Evolutionary conservation across 768 basidiomycete genomes (phyloP).

Genomic region (Coprinopsis marcescibilis): DNA sequence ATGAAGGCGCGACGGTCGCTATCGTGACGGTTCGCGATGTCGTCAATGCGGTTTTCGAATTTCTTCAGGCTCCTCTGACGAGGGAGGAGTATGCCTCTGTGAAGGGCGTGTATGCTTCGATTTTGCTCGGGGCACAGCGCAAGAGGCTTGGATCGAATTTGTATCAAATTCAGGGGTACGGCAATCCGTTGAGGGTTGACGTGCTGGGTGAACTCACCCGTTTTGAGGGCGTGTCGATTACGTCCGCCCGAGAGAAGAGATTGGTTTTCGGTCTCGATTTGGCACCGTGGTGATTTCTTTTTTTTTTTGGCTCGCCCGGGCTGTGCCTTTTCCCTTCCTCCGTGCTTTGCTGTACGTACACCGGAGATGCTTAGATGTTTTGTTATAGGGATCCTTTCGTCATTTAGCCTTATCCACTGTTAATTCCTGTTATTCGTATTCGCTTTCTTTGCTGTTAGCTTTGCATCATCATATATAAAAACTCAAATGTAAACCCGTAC

Average conservation of each 20-base stretch:
- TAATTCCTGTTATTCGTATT: too few species aligned
- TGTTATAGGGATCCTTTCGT: too few species aligned
- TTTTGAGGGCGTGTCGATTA: slow-evolving; percentile 5
- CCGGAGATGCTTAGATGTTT: too few species aligned
- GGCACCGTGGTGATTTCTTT: neutral
- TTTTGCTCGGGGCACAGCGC: slow-evolving; percentile 4
- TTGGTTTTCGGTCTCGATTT: slow-evolving; percentile 4
- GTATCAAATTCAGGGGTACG: slow-evolving; percentile 3
- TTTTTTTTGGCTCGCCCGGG: neutral
- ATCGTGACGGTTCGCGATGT: slow-evolving; percentile 7
- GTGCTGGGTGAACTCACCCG: slow-evolving; percentile 5
- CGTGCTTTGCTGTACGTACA: too few species aligned
- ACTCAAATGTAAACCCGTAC: too few species aligned
- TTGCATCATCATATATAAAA: too few species aligned
- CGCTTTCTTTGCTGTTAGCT: too few species aligned
- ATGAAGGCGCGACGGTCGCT: neutral
- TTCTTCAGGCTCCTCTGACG: slow-evolving; percentile 6
- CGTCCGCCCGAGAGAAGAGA: neutral
- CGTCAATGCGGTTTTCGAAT: slow-evolving; percentile 8
- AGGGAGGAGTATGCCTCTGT: slow-evolving; percentile 1
- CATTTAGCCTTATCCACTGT: too few species aligned
- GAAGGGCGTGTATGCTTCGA: neutral
- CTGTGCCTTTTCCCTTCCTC: too few species aligned
- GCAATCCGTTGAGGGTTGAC: slow-evolving; percentile 7
- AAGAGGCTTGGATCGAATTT: slow-evolving; percentile 6